phyloP scores from a whole-genome alignment of 2,329 filamentous ascomycete genomes.

The Colletotrichum neosansevieriae region DNA sequence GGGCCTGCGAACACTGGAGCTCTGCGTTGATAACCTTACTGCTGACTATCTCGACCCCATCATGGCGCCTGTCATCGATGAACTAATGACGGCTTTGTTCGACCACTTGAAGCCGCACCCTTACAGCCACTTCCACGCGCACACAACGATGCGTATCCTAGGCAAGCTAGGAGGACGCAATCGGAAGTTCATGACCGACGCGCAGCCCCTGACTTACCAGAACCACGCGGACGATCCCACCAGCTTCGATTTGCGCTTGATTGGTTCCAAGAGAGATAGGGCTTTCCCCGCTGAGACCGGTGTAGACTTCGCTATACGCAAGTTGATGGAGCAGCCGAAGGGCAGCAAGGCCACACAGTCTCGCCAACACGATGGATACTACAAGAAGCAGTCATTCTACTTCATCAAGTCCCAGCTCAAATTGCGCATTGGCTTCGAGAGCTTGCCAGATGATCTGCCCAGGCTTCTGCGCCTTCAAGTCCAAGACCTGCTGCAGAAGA shows the following conservation, averaged over 20 bases:
- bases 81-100: conserved; percentile 97
- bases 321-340: conserved; percentile 85
- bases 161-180: conserved; percentile 97
- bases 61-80: conserved; percentile 98
- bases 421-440: conserved; percentile 88
- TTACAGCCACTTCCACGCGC: conserved; percentile 96
- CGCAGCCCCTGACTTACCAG: conserved; percentile 85
- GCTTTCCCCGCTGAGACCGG: conserved; percentile 90
- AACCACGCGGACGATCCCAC: conserved; percentile 88
- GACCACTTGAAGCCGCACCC: conserved; percentile 94
- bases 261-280: conserved; percentile 89
- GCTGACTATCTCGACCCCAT: conserved; percentile 98
- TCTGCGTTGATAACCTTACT: conserved; percentile 98
- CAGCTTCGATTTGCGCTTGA: conserved; percentile 88
- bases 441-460: conserved; percentile 88
- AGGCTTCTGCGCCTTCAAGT: conserved; percentile 88
- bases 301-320: conserved; percentile 88
- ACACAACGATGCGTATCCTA: conserved; percentile 97
- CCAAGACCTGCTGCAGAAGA: conserved; percentile 82
- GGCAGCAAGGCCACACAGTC: conserved; percentile 60
- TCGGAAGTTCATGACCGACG: conserved; percentile 92
- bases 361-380: conserved; percentile 81
- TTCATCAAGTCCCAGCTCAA: conserved; percentile 92
- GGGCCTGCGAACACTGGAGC: conserved; percentile 89
- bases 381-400: conserved; percentile 93